These are phyloP conservation scores for Pezicula neosporulosa DNA, from an alignment of 2,329 filamentous ascomycete species.

Conservation along the genomic window DNA sequence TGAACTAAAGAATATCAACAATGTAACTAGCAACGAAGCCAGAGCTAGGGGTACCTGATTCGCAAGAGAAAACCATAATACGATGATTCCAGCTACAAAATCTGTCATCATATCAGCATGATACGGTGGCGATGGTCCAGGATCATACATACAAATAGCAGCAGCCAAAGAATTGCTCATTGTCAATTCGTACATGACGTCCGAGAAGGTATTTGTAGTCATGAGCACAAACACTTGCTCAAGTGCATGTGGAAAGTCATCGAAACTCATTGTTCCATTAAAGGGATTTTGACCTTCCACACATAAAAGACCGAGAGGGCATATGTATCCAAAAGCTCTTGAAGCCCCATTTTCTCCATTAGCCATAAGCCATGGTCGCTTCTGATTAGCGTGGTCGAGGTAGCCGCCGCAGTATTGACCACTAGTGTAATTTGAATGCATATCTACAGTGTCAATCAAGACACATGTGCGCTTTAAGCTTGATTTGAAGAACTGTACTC, in stretches of 20 bases:
- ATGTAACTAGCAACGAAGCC: not conserved
- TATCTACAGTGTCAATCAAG: not conserved
- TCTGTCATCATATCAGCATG: not conserved
- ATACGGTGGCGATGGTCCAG: not conserved
- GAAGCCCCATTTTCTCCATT: not conserved
- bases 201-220: not conserved
- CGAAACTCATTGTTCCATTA: not conserved
- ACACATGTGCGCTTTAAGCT: not conserved
- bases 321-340: not conserved
- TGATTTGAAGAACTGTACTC: not conserved
- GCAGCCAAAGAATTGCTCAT: not conserved
- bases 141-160: not conserved
- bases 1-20: not conserved
- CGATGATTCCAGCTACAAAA: not conserved
- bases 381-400: not conserved
- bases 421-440: not conserved
- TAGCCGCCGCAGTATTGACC: not conserved
- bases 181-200: not conserved
- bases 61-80: not conserved
- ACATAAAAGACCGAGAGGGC: not conserved
- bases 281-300: not conserved
- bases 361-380: not conserved
- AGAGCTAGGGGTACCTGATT: not conserved
- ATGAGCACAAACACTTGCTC: not conserved
- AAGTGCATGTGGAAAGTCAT: not conserved